Percentiles rank a stretch among this genome's conserved stretches.
Evolutionary conservation across 768 basidiomycete genomes (phyloP).

Genomic region (Boletus eberwhitei): DNA sequence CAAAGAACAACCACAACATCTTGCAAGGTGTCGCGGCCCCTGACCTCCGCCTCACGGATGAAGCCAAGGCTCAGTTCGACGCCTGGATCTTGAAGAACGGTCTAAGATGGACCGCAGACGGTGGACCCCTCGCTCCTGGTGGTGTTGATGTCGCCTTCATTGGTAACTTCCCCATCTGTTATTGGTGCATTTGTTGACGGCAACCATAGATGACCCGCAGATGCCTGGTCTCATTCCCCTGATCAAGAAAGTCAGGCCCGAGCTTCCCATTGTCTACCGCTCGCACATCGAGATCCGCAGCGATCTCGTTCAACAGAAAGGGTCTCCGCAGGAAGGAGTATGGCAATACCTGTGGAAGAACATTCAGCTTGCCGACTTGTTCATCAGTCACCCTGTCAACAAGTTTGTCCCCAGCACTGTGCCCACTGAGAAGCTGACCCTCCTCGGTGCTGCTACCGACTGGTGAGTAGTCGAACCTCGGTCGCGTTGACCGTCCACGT

Average conservation of each 20-base stretch:
- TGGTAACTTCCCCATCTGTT: slow-evolving; percentile 41
- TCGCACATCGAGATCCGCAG: slow-evolving; percentile 94
- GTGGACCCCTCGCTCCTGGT: slow-evolving; percentile 78
- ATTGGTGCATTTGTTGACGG: slow-evolving; percentile 7
- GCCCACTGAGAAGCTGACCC: slow-evolving; percentile 61
- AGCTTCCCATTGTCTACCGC: slow-evolving; percentile 86
- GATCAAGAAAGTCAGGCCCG: slow-evolving; percentile 80
- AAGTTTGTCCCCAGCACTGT: slow-evolving; percentile 92
- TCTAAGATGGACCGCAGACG: slow-evolving; percentile 80
- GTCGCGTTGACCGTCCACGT: slow-evolving; percentile 2
- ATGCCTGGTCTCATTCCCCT: slow-evolving; percentile 94
- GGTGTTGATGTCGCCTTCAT: slow-evolving; percentile 89
- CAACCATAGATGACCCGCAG: slow-evolving; percentile 71
- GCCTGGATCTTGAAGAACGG: slow-evolving; percentile 91
- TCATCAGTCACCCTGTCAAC: slow-evolving; percentile 92
- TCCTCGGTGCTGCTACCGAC: slow-evolving; percentile 83
- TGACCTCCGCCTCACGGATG: slow-evolving; percentile 71
- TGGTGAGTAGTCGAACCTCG: slow-evolving; percentile 49
- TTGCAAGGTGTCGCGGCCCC: slow-evolving; percentile 88
- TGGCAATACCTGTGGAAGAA: slow-evolving; percentile 96
- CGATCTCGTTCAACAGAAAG: slow-evolving; percentile 77
- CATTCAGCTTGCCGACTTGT: slow-evolving; percentile 85
- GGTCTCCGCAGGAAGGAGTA: slow-evolving; percentile 85
- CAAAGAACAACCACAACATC: slow-evolving; percentile 95
- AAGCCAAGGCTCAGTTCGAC: slow-evolving; percentile 76